Conservation (phyloP, 2,329 filamentous ascomycete genomes). For the Penicillium concentricum region DNA sequence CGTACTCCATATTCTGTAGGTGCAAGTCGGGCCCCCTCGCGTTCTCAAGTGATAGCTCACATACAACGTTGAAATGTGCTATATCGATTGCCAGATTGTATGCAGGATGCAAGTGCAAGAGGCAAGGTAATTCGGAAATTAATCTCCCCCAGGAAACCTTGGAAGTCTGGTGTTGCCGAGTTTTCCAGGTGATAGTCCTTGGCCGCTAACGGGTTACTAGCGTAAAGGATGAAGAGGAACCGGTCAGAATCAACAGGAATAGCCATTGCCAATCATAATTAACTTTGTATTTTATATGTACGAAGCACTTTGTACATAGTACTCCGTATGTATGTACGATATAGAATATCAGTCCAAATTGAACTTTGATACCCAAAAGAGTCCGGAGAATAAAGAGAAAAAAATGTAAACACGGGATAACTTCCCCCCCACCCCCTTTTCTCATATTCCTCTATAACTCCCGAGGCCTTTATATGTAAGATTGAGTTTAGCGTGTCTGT, state of each 20-base stretch:
- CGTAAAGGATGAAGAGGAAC: background rate
- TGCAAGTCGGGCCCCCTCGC: slow-evolving; percentile 7
- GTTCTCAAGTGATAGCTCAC: slow-evolving; percentile 10
- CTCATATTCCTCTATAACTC: background rate
- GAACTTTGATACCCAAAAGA: background rate
- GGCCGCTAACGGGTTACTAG: slow-evolving; percentile 14
- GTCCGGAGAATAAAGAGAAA: background rate
- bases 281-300: background rate
- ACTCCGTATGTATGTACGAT: too few species aligned
- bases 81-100: background rate
- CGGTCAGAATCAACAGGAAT: slow-evolving; percentile 1
- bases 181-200: slow-evolving; percentile 15
- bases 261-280: background rate
- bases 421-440: slow-evolving; percentile 2
- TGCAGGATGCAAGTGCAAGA: slow-evolving; percentile 13
- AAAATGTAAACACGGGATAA: slow-evolving; percentile 1
- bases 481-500: background rate
- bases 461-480: background rate
- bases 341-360: background rate
- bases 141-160: background rate
- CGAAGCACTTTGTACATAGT: too few species aligned
- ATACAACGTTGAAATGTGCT: background rate
- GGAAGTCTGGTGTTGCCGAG: background rate
- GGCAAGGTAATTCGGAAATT: slow-evolving; percentile 3
- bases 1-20: background rate